Base-by-base conservation (phyloP, 2,329 filamentous ascomycete genomes). In the Fusarium verticillioides region DNA sequence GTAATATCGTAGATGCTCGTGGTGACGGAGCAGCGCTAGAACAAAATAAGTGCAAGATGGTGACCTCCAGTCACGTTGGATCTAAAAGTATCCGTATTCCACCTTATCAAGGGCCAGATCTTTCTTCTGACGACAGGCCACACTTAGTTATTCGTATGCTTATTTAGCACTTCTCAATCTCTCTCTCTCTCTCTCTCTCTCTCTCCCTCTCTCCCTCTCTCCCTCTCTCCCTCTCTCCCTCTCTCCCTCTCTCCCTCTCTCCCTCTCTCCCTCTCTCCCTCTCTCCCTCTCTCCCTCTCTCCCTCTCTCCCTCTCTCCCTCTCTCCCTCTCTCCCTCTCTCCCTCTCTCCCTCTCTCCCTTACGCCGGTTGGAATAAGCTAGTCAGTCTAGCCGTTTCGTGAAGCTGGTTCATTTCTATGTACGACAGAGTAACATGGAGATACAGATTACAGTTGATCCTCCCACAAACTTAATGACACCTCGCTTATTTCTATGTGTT, bases 131-230 rank as follows among this genome's bases (percentile, higher is more conserved):
- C 42, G n/a, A 40, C 30, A 15, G 59, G 36, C 53, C 50, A 34
- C 37, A 47, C 19, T 21, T 47, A 16, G 19, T 44, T 36, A 46
- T 58, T 39, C 23, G n/a, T 36, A 36, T 52, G 49, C 32, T 26
- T 36, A 23, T 18, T 30, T 36, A 34, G 47, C 47, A 36, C 30
- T 49, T 50, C 58, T 46, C 44, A 26, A 6, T 19, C 11, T 46
- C 12, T 65, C 65, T 68, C 64, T 49, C 67, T 32, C 11, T 67
- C 65, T 66, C 64, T 47, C 65, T 32, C 21, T 54, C 37, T n/a
- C n/a, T n/a, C 11, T 67, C 65, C 66, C 64, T 47, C 65, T 32
- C 21, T 54, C 37, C 30, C 58, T 63, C n/a, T n/a, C 11, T 67
- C 65, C 66, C 64, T 47, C 65, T 32, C 21, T 54, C 37, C 30